A percentile compares a stretch with the other conserved stretches of the same genome.
phyloP scores from a whole-genome alignment of 1,139 yeast species.

The Taphrina communis region DNA sequence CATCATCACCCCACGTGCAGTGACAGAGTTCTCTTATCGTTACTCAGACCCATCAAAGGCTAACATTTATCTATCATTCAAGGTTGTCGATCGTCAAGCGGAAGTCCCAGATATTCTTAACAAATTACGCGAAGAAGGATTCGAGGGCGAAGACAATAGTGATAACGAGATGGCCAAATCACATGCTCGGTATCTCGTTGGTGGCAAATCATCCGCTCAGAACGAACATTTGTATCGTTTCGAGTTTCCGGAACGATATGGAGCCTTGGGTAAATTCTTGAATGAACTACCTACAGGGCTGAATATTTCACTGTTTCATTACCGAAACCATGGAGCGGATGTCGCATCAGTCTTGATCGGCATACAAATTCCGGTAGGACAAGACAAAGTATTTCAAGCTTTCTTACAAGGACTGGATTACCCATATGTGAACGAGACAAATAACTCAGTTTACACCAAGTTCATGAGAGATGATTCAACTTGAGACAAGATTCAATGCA shows the following conservation, averaged over 20 bases:
- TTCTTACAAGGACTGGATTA: conserved; percentile 78
- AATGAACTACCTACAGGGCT: conserved; percentile 73
- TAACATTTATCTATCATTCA: conserved; percentile 83
- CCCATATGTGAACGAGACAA: conserved; percentile 78
- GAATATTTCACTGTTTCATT: conserved; percentile 93
- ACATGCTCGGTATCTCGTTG: conserved; percentile 94
- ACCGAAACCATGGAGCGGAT: conserved; percentile 95
- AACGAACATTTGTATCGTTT: conserved; percentile 81
- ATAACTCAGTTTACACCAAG: conserved; percentile 68
- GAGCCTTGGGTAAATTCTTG: conserved; percentile 83
- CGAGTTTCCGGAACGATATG: conserved; percentile 97
- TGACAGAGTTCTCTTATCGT: conserved; percentile 93
- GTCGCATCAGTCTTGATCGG: conserved; percentile 92
- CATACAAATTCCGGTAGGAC: conserved; percentile 77
- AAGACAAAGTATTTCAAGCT: conserved; percentile 65
- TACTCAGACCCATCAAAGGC: conserved; percentile 63
- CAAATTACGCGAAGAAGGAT: conserved; percentile 48
- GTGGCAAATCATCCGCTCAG: conserved; percentile 74
- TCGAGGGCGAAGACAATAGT: conserved; percentile 70
- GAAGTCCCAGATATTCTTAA: conserved; percentile 54
- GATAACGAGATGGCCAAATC: conserved; percentile 93
- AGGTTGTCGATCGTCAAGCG: conserved; percentile 72
- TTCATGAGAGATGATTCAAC: conserved; percentile 27
- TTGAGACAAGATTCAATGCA: not conserved
- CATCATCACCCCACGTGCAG: conserved; percentile 80